Base-by-base conservation (phyloP, 768 basidiomycete species). In the Tylopilus sp. region DNA sequence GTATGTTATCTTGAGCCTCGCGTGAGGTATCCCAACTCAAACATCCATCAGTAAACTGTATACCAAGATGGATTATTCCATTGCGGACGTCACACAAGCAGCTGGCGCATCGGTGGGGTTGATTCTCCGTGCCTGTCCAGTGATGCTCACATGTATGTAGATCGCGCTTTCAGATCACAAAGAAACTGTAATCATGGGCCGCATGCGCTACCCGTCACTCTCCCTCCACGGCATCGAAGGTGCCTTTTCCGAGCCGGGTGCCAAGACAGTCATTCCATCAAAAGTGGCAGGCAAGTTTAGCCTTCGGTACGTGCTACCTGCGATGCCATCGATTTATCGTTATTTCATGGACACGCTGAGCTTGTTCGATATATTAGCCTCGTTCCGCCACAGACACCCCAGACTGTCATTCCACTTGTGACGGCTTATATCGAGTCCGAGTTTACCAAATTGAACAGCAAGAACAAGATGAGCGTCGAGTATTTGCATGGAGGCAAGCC, bases 221-320 rank as follows among this genome's bases (percentile, higher is more conserved):
- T 94, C 91, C 3, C 72, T 98, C 22, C 95, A 98, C 66, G 95
- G 95, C 11, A 95, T 98, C 61, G 91, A 97, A 70, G 94, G 95
- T 44, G 95, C 94, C 2, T 97, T 95, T 75, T 90, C 81, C 48
- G 83, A 81, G 0, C 77, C 80, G 0, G 91, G 3, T 81, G 79
- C 17, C 18, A 93, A 92, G 81, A 98, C 95, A 0, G 95, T 98
- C 62, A 98, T 98, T 51, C 95, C 95, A 0, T 91, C 92, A 28
- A 84, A 85, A 52, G 91, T 88, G 10, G 68, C 79, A 31, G 94
- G 94, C 40, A 97, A 97, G 71, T 98, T 97, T 77, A 94, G 91
- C 62, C 89, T 98, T 69, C 88, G 95, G 76, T 87, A 68, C 25
- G 79, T 69, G n/a, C 17, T 17, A 15, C 28, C 18, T 26, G n/a